Evolutionary conservation across 176 grass and related monocot species (phyloP), one percentile per base, ranked within the genome.

Genomic region (Neostapfia colusana): DNA sequence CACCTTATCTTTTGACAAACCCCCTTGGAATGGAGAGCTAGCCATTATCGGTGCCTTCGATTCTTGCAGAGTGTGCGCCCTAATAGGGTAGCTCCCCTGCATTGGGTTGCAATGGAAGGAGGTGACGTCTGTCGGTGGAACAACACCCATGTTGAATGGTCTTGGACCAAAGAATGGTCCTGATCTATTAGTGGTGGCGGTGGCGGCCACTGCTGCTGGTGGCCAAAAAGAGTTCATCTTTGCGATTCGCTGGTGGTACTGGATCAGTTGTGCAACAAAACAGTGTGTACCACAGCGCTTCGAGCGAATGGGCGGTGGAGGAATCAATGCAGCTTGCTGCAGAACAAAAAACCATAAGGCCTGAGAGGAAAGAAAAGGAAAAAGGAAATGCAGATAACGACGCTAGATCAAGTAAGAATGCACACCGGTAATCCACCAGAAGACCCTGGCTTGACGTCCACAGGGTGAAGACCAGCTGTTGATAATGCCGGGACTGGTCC

Each of bases 241-340:
- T 15, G 85, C 15, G 72, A 95, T 0, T 53, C 75, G 81, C 85
- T 99, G 91, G 31, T 90, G 72, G 75, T 92, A 85, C 7, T 65
- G 75, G 78, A 95, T 99, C 50, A 84, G 85, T 79, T 99, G 85
- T 5, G 96, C 92, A 56, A 99, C 86, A 60, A 89, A 99, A 73
- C 80, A 95, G 86, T 99, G 96, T 1, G 92, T 99, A 9, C 83
- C 89, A 40, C 92, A 95, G 39, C 91, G 87, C 80, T 95, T 99
- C 16, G 80, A 78, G 0, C 87, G 92, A 26, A 41, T 79, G 14
- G 92, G 85, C 4, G 75, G 87, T 28, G 71, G 74, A 28, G 79
- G 69, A 42, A 93, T 16, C 14, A 92, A 81, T 65, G 82, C 42
- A 63, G 85, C 72, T 53, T 86, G 83, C 96, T 99, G 87, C 79